phyloP scores from a whole-genome alignment of 176 grass and related monocot species.

The Oryza brachyantha region DNA sequence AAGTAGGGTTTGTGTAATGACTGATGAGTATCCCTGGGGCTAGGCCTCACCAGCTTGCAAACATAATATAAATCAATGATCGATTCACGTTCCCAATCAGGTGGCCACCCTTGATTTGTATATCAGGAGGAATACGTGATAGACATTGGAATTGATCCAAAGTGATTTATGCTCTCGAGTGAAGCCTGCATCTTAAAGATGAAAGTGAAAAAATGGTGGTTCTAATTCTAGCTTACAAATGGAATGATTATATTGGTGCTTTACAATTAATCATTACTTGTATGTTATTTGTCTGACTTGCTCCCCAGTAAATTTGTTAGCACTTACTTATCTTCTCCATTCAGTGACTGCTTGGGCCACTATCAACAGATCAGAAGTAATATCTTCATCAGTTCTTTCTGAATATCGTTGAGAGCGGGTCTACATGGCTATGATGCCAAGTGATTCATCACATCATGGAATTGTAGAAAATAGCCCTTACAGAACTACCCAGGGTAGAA shows the following conservation, averaged over 20 bases:
- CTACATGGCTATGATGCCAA: conserved; percentile 49
- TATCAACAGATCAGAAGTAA: neutral
- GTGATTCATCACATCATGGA: conserved; percentile 43
- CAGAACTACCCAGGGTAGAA: conserved; percentile 22
- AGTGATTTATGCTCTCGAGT: neutral
- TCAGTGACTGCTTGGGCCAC: conserved; percentile 19
- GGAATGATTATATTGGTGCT: neutral
- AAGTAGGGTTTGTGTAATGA: neutral
- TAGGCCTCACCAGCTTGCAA: no score
- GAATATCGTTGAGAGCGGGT: conserved; percentile 18
- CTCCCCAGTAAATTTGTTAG: neutral
- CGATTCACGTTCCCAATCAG: neutral
- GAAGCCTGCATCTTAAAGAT: neutral
- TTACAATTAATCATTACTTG: neutral
- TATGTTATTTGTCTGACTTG: neutral
- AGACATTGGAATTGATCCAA: neutral
- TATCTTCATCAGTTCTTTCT: conserved; percentile 21
- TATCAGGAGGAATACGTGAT: neutral
- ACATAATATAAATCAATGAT: neutral
- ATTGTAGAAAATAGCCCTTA: conserved; percentile 56
- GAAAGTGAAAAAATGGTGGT: neutral
- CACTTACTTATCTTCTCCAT: neutral
- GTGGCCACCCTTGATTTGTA: neutral
- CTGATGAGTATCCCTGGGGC: no score
- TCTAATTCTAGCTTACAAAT: neutral